Evolutionary conservation across 1,284 basidiomycete species (phyloP), one percentile per base, ranked within the genome.

Genomic region (Moesziomyces globuligerus): DNA sequence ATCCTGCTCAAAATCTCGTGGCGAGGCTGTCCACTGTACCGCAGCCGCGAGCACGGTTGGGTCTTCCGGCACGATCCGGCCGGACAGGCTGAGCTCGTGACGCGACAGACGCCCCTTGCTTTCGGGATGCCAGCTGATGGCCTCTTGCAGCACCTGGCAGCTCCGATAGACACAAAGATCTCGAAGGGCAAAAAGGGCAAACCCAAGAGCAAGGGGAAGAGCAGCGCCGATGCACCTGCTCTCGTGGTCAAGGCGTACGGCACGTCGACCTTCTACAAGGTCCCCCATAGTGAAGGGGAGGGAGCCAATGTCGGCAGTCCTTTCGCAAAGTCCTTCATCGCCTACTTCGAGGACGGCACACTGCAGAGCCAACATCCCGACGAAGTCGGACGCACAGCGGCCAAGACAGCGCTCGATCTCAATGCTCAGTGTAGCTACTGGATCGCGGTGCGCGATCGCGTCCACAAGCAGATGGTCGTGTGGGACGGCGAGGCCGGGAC

Each of bases 341-440:
- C 91, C 76, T 91, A 89, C 69, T 90, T 93, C 41, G 90, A 93
- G 81, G 90, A 93, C 70, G 92, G 66, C 53, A 90, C 89, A 74
- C 83, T 51, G 77, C 79, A 20, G 69, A 84, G 43, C 73, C 83
- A 56, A 62, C 83, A 75, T 72, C 74, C 76, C 8, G 73, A 76
- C 29, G 76, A 74, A 29, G 82, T 82, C 39, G 81, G 91, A 0
- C 90, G 89, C 3, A 86, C 87, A 44, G 90, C 90, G 50, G 93
- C 94, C 1, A 87, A 87, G 76, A 90, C 90, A 44, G 94, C 95
- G 0, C 85, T 97, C 55, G 90, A 93, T 60, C 90, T 98, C 87
- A 98, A 94, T 76, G 91, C 92, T 0, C 90, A 93, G 76, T 98
- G 95, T 85, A 93, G 91, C 80, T 99, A 98, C 83, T 98, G 95